Base-by-base conservation (phyloP, 2,329 filamentous ascomycete genomes). In the Cercospora nicotianae region DNA sequence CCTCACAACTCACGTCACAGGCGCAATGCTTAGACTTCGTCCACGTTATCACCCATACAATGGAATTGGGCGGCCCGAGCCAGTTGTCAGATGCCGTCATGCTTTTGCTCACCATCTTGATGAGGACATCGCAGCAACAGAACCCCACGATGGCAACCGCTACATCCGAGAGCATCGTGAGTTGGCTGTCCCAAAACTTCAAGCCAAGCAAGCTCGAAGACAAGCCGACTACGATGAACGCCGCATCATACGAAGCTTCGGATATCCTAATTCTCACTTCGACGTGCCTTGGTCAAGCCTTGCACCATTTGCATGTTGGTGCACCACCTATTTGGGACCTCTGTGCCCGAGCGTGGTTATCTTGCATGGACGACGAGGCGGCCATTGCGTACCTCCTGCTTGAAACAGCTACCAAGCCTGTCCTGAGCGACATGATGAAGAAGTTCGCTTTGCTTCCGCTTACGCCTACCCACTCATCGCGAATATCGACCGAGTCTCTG, bases 101-200 rank as follows among this genome's bases (percentile, higher is more conserved):
- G 18, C 82, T 85, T 2, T 79, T 99, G 48, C 92, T 96, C 87
- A 83, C 86, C 16, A 86, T 87, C 64, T 79, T 96, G 51, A 82
- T 95, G 39, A 85, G 89, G 65, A 81, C 88, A 48, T 87, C 88
- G 63, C 89, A 90, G 72, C 84, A 86, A 30, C 86, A 90, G 73
- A 87, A 90, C 55, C 90, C 92, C 1, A 89, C 87, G 67, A 87
- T 87, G 39, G 91, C 87, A 71, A 87, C 89, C 72, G 83, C 84
- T 45, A 90, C 89, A 3, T 89, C 88, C 42, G 90, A 88, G 70
- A 87, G 91, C 73, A 85, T 95, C 39, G 87, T 95, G 65, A 86
- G 89, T 73, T 99, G 95, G 95, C 79, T 95, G 1, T 89, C 93
- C 73, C 86, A 89, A 36, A 90, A 87, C 74, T 99, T 94, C 93